A percentile compares a stretch with the other conserved stretches of the same genome.
phyloP scores from a whole-genome alignment of 1,284 basidiomycete species.

The Tilletia setariae region DNA sequence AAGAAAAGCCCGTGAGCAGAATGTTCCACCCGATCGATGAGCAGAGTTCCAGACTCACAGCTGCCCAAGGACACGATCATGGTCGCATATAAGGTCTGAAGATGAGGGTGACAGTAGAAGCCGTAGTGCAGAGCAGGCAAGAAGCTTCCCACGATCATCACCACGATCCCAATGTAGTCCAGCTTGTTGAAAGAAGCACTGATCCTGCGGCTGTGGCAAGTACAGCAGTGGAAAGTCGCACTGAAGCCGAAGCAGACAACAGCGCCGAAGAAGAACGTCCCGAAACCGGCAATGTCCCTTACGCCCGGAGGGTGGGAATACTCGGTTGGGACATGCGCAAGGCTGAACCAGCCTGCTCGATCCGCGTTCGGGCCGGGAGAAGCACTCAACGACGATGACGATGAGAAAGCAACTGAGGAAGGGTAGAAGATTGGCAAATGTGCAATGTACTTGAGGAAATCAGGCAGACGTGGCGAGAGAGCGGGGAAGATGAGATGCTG shows the following conservation, averaged over 20 bases:
- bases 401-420: slow-evolving; percentile 19
- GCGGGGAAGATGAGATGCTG: slow-evolving; percentile 28
- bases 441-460: slow-evolving; percentile 31
- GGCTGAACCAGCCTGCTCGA: neutral
- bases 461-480: slow-evolving; percentile 21
- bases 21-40: slow-evolving; percentile 41
- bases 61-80: slow-evolving; percentile 63
- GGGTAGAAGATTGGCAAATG: slow-evolving; percentile 42
- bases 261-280: slow-evolving; percentile 70
- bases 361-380: neutral
- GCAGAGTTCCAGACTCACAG: slow-evolving; percentile 57
- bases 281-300: slow-evolving; percentile 67
- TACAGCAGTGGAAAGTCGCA: slow-evolving; percentile 66
- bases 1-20: slow-evolving; percentile 9
- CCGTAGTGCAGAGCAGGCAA: slow-evolving; percentile 56
- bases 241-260: slow-evolving; percentile 72
- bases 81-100: slow-evolving; percentile 41
- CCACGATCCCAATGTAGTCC: slow-evolving; percentile 58
- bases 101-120: slow-evolving; percentile 47
- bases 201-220: slow-evolving; percentile 11
- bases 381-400: too few species aligned
- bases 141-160: slow-evolving; percentile 71
- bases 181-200: slow-evolving; percentile 1
- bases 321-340: neutral
- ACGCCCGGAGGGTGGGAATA: slow-evolving; percentile 58